Conservation (phyloP, 2,329 filamentous ascomycete genomes). For the Clonostachys byssicola region DNA sequence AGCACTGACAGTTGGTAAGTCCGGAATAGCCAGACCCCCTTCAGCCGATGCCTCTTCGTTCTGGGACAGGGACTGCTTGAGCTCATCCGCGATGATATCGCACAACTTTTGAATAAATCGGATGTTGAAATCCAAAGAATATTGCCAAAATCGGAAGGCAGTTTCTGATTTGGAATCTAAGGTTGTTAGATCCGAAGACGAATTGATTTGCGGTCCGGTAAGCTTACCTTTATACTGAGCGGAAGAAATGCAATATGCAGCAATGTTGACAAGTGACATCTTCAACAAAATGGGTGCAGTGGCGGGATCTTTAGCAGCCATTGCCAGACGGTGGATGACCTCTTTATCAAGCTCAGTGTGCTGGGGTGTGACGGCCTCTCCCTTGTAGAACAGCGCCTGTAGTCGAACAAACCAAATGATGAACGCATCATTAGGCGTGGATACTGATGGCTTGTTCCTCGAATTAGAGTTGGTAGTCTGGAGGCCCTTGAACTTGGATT, state of each 20-base stretch:
- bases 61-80: slow-evolving; percentile 31
- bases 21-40: neutral
- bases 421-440: slow-evolving; percentile 58
- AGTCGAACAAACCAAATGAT: slow-evolving; percentile 80
- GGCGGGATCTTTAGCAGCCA: slow-evolving; percentile 66
- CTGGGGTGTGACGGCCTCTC: slow-evolving; percentile 62
- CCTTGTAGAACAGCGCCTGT: slow-evolving; percentile 80
- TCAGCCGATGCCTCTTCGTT: slow-evolving; percentile 4
- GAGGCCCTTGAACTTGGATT: slow-evolving; percentile 67
- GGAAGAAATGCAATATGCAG: slow-evolving; percentile 69
- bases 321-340: slow-evolving; percentile 72
- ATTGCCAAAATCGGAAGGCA: slow-evolving; percentile 49
- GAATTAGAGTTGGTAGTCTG: neutral
- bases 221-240: slow-evolving; percentile 20
- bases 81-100: slow-evolving; percentile 64
- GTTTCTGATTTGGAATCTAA: slow-evolving; percentile 40
- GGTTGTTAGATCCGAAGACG: slow-evolving; percentile 6
- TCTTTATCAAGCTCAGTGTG: slow-evolving; percentile 82
- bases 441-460: slow-evolving; percentile 14
- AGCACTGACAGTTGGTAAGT: slow-evolving; percentile 25
- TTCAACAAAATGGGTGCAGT: slow-evolving; percentile 67
- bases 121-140: slow-evolving; percentile 73
- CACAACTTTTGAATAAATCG: slow-evolving; percentile 72
- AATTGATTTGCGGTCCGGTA: neutral
- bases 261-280: slow-evolving; percentile 81